Percentiles rank a stretch among this genome's conserved stretches.
Conservation (phyloP, 2,329 filamentous ascomycete genomes). For the Geosmithia morbida region DNA sequence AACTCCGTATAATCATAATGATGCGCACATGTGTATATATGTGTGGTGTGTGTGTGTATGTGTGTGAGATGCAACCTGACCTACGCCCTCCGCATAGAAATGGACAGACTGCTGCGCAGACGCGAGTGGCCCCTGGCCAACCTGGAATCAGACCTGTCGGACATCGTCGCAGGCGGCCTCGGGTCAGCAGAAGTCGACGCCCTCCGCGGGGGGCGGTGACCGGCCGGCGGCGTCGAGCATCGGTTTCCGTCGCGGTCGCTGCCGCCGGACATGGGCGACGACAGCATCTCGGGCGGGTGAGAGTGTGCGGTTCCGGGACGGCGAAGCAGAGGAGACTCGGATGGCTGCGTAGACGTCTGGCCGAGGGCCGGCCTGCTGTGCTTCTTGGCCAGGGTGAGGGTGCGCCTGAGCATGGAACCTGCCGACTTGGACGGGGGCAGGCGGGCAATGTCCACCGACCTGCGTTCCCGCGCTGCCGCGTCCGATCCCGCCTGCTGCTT, state of each 20-base stretch:
- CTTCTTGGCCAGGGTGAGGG: conserved; percentile 39
- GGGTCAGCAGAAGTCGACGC: background rate
- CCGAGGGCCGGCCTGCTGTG: conserved; percentile 33
- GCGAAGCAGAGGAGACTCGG: conserved; percentile 15
- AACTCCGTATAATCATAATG: too few relatives aligned
- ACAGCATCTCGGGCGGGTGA: too few relatives aligned
- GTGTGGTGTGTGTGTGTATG: too few relatives aligned
- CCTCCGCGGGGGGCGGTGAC: too few relatives aligned
- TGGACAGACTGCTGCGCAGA: conserved; percentile 1
- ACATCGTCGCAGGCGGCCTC: background rate
- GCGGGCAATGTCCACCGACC: background rate
- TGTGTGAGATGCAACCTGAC: too few relatives aligned
- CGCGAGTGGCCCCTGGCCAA: conserved; percentile 1
- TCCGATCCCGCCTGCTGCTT: conserved; percentile 11
- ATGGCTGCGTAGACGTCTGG: conserved; percentile 14
- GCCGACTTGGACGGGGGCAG: conserved; percentile 1
- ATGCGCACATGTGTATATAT: too few relatives aligned
- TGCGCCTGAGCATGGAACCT: conserved; percentile 22
- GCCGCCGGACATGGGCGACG: too few relatives aligned
- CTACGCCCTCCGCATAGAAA: background rate
- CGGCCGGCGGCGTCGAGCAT: too few relatives aligned
- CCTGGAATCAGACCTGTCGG: background rate
- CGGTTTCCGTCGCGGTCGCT: too few relatives aligned
- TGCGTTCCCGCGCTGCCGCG: background rate
- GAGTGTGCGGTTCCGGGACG: background rate